Evolutionary conservation across 1,284 basidiomycete species (phyloP).

Genomic region (Rhizoctonia solani): DNA sequence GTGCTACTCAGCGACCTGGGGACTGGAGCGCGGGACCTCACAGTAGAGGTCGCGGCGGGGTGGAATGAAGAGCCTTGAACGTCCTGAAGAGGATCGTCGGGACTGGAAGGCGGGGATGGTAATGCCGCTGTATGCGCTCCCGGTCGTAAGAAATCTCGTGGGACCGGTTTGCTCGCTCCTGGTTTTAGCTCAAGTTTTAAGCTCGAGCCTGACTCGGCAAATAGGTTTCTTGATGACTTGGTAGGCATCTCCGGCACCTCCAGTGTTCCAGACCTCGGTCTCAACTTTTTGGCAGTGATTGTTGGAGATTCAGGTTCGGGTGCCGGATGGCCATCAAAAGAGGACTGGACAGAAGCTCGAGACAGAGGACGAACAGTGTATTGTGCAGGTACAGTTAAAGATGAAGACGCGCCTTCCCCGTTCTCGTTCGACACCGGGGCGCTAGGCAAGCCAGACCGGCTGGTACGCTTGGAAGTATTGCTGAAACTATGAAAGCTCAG

Average conservation of each 20-base stretch:
- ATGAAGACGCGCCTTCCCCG: background rate
- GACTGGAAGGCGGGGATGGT: slow-evolving; percentile 17
- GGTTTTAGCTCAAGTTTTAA: background rate
- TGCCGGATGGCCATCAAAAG: background rate
- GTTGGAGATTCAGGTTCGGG: slow-evolving; percentile 32
- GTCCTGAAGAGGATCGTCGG: background rate
- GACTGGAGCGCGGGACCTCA: background rate
- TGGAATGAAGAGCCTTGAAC: background rate
- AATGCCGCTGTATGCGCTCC: background rate
- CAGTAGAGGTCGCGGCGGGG: too few relatives aligned
- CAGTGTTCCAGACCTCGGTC: background rate
- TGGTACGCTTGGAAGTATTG: background rate
- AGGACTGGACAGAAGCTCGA: background rate
- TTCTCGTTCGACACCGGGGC: background rate
- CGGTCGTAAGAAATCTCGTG: background rate
- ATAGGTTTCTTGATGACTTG: background rate
- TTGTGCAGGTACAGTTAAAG: background rate
- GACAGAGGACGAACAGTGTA: background rate
- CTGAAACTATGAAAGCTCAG: slow-evolving; percentile 9
- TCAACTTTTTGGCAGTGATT: background rate
- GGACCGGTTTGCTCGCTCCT: background rate
- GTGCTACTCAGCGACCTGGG: slow-evolving; percentile 10
- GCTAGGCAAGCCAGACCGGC: background rate
- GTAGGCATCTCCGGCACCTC: background rate
- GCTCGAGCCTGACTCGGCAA: background rate